Evolutionary conservation across 106 monocot species (phyloP).

Genomic region (Iris macrosiphon): DNA sequence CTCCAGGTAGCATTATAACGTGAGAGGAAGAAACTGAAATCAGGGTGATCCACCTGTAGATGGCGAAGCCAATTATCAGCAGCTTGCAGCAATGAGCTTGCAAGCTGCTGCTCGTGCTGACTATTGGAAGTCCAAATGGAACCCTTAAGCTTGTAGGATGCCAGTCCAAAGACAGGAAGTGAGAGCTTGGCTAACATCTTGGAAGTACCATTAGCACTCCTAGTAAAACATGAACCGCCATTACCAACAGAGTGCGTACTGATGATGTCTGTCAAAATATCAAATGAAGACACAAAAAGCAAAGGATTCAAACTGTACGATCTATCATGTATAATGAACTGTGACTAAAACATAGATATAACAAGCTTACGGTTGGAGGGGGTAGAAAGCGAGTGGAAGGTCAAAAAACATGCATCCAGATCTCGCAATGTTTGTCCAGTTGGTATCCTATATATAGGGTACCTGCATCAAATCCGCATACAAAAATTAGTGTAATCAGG

Average conservation of each 20-base stretch:
- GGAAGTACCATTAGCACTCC: not conserved
- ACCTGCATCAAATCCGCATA: slow-evolving; percentile 43
- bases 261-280: slow-evolving; percentile 19
- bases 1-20: slow-evolving; percentile 11
- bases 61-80: slow-evolving; percentile 40
- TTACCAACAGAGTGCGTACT: slow-evolving; percentile 5
- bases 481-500: not conserved
- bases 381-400: slow-evolving; percentile 65
- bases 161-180: slow-evolving; percentile 64
- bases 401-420: slow-evolving; percentile 87
- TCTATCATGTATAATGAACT: not conserved
- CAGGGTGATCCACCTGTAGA: slow-evolving; percentile 37
- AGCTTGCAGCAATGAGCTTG: slow-evolving; percentile 28
- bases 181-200: slow-evolving; percentile 23
- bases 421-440: slow-evolving; percentile 79
- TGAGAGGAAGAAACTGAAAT: slow-evolving; percentile 48
- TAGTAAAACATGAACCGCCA: slow-evolving; percentile 6
- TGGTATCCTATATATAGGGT: slow-evolving; percentile 96
- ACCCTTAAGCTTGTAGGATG: slow-evolving; percentile 66
- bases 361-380: slow-evolving; percentile 45
- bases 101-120: slow-evolving; percentile 33
- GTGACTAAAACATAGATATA: not conserved
- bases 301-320: not conserved
- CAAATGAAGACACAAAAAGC: not conserved
- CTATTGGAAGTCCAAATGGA: slow-evolving; percentile 60